phyloP scores from a whole-genome alignment of 2,329 filamentous ascomycete genomes.

The Trichoderma aggressivum region DNA sequence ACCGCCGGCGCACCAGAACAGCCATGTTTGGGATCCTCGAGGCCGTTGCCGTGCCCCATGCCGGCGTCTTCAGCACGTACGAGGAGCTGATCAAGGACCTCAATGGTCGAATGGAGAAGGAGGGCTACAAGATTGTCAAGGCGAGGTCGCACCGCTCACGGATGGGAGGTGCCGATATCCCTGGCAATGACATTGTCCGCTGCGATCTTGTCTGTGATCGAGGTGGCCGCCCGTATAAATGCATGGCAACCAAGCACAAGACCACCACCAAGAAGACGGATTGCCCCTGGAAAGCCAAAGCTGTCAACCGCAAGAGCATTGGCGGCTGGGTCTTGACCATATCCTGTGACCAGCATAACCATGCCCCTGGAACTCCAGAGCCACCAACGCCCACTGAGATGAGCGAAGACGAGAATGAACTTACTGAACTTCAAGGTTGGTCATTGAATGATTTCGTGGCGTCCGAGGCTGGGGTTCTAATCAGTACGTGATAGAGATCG shows the following conservation, averaged over 20 bases:
- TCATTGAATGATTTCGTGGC: background rate
- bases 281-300: constrained; percentile 46
- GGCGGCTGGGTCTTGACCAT: constrained; percentile 45
- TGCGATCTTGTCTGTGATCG: constrained; percentile 46
- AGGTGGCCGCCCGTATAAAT: constrained; percentile 43
- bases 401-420: constrained; percentile 34
- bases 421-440: constrained; percentile 24
- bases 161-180: constrained; percentile 39
- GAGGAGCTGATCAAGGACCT: constrained; percentile 42
- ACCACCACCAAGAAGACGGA: constrained; percentile 46
- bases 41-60: constrained; percentile 37
- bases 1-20: background rate
- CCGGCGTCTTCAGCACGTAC: constrained; percentile 38
- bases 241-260: constrained; percentile 44
- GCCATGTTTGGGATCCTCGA: constrained; percentile 43
- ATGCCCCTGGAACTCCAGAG: constrained; percentile 43
- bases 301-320: constrained; percentile 42
- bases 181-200: constrained; percentile 43
- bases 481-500: constrained; percentile 3
- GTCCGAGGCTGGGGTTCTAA: background rate
- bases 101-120: constrained; percentile 41
- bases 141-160: constrained; percentile 42
- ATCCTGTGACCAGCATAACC: constrained; percentile 44
- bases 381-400: constrained; percentile 36
- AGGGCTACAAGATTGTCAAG: constrained; percentile 47